Evolutionary conservation across 192 early-diverging fungal species (phyloP).

Genomic region (Dimargaris cristalligena): DNA sequence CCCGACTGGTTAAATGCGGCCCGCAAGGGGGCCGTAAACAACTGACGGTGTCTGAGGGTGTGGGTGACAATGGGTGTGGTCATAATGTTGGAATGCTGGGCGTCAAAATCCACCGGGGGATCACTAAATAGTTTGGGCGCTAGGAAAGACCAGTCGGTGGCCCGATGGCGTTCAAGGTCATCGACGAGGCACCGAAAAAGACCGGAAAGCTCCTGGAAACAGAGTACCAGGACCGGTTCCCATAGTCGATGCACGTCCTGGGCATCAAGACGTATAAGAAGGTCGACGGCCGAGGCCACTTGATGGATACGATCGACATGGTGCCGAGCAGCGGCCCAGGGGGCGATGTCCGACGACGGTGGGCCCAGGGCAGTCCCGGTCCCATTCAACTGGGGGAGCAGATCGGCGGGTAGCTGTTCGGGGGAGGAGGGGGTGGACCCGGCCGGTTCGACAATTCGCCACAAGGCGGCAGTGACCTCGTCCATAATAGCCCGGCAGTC

Average conservation of each 20-base stretch:
- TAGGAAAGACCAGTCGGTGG: slow-evolving; percentile 5
- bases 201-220: neutral
- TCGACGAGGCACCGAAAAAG: neutral
- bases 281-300: neutral
- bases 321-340: neutral
- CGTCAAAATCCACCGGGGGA: neutral
- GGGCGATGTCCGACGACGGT: neutral
- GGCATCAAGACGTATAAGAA: neutral
- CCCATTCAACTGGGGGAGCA: neutral
- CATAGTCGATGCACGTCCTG: neutral
- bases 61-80: neutral
- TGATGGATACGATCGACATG: neutral
- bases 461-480: slow-evolving; percentile 42
- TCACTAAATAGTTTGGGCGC: neutral
- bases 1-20: neutral
- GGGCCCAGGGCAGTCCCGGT: neutral
- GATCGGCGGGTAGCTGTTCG: slow-evolving; percentile 1
- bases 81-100: neutral
- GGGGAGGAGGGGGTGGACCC: neutral
- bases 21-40: no score
- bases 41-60: no score
- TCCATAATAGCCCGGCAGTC: slow-evolving; percentile 71
- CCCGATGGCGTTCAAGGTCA: neutral
- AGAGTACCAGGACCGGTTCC: neutral
- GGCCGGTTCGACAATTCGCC: slow-evolving; percentile 21